Base-by-base conservation (phyloP, 1,284 basidiomycete genomes). In the Cutaneotrichosporon mucoides region DNA sequence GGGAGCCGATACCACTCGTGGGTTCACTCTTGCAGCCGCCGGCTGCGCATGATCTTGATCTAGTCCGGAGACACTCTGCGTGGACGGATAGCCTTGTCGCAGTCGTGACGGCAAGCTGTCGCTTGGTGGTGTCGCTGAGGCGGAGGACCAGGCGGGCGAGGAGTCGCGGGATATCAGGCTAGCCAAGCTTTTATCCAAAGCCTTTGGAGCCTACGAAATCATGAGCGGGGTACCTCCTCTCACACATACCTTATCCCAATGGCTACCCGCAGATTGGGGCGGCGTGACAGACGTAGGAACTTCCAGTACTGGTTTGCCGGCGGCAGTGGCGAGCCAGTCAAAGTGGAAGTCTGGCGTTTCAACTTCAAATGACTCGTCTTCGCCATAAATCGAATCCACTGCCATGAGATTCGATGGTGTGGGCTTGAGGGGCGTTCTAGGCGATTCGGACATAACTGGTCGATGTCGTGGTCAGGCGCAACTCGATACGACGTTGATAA, bases 331-430 rank as follows among this genome's bases (percentile, higher is more conserved):
- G 4, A 56, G 65, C 68, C 70, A 75, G 40, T 73, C 69, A 48
- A 70, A 75, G 49, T 75, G 68, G 40, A 75, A 73, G 57, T 73
- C 70, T 1, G 73, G 73, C 8, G 68, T 57, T 16, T 62, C 57
- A 40, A 73, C 64, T 3, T 73, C 68, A 24, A 73, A 69, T 13
- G 68, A 70, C 10, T 65, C 60, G 24, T 65, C 64, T 12, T 62
- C 55, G 42, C 57, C 55, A 16, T 38, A 42, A 24, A 47, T 13
- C 10, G 50, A 33, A 9, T 46, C 49, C 3, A 53, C 38, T 2
- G n/a, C 37, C 24, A 35, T 24, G 6, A 24, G 12, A 13, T 34
- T 33, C 2, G 15, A 15, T 6, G 34, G 11, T 4, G 12, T 34
- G 4, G 47, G n/a, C 12, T 33, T 51, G 6, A 45, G 48, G 9